Conservation (phyloP, 352 stramenopile genomes). For the Phytophthora podocarpi region DNA sequence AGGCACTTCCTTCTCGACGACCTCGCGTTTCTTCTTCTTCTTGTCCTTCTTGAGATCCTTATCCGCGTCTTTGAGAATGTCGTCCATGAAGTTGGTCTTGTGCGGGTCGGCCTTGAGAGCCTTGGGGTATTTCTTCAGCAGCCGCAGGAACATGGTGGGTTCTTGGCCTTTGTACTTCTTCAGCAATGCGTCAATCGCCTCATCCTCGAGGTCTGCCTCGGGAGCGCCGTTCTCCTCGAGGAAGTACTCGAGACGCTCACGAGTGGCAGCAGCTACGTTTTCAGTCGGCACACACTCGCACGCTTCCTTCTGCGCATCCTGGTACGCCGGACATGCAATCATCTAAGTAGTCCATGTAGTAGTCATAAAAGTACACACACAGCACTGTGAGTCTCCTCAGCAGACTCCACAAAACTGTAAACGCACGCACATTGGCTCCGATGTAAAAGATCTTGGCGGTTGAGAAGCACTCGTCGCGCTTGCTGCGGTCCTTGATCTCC, state of each 20-base stretch:
- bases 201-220: constrained; percentile 39
- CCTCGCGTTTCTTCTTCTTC: constrained; percentile 15
- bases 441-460: constrained; percentile 72
- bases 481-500: constrained; percentile 11
- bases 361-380: not conserved
- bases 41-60: constrained; percentile 26
- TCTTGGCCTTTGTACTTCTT: constrained; percentile 72
- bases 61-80: constrained; percentile 36
- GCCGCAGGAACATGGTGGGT: constrained; percentile 62
- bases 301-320: constrained; percentile 68
- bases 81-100: constrained; percentile 68
- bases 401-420: not conserved
- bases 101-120: constrained; percentile 51
- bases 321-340: constrained; percentile 70
- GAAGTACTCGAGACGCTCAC: constrained; percentile 66
- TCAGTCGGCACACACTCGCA: constrained; percentile 58
- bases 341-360: constrained; percentile 43
- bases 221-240: constrained; percentile 48
- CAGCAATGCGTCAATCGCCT: constrained; percentile 55
- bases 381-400: not conserved
- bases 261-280: constrained; percentile 31
- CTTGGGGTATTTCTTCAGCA: constrained; percentile 65
- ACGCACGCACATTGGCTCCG: constrained; percentile 46
- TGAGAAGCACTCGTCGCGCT: constrained; percentile 56
- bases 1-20: constrained; percentile 18